Conservation (phyloP, 2,329 filamentous ascomycete species). For the Xylariomycetidae sp. region DNA sequence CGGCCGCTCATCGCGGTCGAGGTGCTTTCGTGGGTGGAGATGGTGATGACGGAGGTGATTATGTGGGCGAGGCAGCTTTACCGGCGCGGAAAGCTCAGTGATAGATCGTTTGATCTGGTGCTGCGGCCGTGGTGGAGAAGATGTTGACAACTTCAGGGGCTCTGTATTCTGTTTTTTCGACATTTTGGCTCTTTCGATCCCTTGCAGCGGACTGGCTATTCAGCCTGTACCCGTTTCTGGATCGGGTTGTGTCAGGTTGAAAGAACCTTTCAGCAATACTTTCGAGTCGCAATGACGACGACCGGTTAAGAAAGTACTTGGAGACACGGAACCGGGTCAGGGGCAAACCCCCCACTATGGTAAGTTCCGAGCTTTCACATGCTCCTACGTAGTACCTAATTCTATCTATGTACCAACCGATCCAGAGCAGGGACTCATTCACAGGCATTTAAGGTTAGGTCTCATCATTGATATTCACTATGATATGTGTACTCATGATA, state of each 20-base stretch:
- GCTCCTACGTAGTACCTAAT: no score
- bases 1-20: slow-evolving; percentile 27
- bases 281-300: slow-evolving; percentile 1
- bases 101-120: slow-evolving; percentile 55
- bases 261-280: no score
- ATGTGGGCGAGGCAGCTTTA: slow-evolving; percentile 24
- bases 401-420: no score
- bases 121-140: slow-evolving; percentile 34
- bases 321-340: no score
- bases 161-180: no score
- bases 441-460: no score
- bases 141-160: slow-evolving; percentile 21
- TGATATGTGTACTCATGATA: no score
- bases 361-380: slow-evolving; percentile 15
- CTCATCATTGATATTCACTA: no score
- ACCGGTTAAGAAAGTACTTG: no score
- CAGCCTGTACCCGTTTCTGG: slow-evolving; percentile 1
- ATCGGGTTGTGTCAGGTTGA: no score
- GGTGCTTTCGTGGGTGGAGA: slow-evolving; percentile 27
- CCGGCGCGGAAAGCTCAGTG: slow-evolving; percentile 47
- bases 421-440: no score
- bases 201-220: slow-evolving; percentile 8
- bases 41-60: slow-evolving; percentile 34
- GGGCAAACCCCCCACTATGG: slow-evolving; percentile 13
- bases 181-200: no score